These are phyloP conservation scores for Epichloe brachyelytri DNA, from an alignment of 2,329 filamentous ascomycete species.

Conservation along the genomic window DNA sequence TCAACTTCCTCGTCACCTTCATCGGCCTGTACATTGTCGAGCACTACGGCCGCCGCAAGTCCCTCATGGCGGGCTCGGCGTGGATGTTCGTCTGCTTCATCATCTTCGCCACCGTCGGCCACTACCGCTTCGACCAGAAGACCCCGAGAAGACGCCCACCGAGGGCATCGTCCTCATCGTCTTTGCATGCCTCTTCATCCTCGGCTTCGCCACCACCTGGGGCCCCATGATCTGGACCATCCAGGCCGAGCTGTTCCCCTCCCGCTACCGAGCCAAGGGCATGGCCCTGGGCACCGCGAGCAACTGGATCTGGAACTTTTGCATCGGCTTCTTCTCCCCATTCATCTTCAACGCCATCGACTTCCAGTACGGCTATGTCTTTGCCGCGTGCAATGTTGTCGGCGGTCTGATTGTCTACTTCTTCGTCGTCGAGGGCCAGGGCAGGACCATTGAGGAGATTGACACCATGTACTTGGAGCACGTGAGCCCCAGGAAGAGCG, in stretches of 20 bases:
- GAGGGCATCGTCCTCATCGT: constrained; percentile 47
- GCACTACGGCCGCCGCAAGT: constrained; percentile 50
- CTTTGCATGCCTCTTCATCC: constrained; percentile 52
- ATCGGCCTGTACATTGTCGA: constrained; percentile 59
- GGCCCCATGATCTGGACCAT: constrained; percentile 43
- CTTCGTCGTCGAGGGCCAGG: constrained; percentile 42
- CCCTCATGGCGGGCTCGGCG: constrained; percentile 46
- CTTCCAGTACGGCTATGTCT: constrained; percentile 41
- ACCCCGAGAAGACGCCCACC: constrained; percentile 21
- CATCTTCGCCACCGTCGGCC: constrained; percentile 39
- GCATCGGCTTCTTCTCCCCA: constrained; percentile 26
- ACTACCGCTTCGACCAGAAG: constrained; percentile 30
- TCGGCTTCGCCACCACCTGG: constrained; percentile 32
- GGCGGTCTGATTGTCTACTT: constrained; percentile 41
- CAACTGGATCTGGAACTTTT: constrained; percentile 29
- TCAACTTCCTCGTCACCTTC: constrained; percentile 57
- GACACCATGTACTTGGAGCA: constrained; percentile 42
- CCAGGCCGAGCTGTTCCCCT: constrained; percentile 41
- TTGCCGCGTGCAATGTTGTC: constrained; percentile 36
- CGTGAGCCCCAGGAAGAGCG: constrained; percentile 50
- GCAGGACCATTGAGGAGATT: constrained; percentile 42
- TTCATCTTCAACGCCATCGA: constrained; percentile 26
- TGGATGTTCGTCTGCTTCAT: constrained; percentile 52
- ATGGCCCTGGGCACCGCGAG: constrained; percentile 37
- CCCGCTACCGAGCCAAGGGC: constrained; percentile 37